phyloP scores from a whole-genome alignment of 257 asterid species.

The Capsicum rhomboideum region DNA sequence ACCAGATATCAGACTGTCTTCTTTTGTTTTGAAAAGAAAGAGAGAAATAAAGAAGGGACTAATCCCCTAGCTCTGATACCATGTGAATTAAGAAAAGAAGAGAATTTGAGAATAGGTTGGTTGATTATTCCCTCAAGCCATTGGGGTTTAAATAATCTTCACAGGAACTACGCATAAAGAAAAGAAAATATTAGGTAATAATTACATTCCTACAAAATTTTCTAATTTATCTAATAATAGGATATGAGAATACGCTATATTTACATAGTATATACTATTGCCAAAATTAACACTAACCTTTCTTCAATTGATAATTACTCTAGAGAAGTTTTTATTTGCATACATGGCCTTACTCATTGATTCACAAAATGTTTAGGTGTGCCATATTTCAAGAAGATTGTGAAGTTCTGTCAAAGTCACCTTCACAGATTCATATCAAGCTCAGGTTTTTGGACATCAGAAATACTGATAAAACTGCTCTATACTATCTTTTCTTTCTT shows the following conservation, averaged over 20 bases:
- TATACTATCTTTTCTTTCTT: neutral
- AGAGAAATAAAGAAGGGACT: no score
- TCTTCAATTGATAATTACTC: neutral
- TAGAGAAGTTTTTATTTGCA: neutral
- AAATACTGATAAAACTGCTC: neutral
- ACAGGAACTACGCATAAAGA: no score
- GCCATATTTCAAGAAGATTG: slow-evolving; percentile 97
- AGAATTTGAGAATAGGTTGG: no score
- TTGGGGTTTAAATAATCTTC: no score
- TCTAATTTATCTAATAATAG: neutral
- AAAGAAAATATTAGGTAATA: no score
- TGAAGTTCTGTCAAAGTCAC: slow-evolving; percentile 52
- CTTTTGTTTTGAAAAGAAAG: no score
- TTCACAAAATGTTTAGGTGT: slow-evolving; percentile 46
- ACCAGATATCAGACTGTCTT: no score
- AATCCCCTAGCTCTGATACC: no score
- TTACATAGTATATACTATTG: neutral
- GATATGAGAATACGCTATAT: neutral
- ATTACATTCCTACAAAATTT: neutral
- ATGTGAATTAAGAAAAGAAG: no score
- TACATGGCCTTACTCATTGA: slow-evolving; percentile 4
- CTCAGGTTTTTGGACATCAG: slow-evolving; percentile 55
- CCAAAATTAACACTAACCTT: neutral
- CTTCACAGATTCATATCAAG: slow-evolving; percentile 64
- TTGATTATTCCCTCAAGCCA: no score